Conservation (phyloP, 148 eudicot species). For the Polygonum aviculare region DNA sequence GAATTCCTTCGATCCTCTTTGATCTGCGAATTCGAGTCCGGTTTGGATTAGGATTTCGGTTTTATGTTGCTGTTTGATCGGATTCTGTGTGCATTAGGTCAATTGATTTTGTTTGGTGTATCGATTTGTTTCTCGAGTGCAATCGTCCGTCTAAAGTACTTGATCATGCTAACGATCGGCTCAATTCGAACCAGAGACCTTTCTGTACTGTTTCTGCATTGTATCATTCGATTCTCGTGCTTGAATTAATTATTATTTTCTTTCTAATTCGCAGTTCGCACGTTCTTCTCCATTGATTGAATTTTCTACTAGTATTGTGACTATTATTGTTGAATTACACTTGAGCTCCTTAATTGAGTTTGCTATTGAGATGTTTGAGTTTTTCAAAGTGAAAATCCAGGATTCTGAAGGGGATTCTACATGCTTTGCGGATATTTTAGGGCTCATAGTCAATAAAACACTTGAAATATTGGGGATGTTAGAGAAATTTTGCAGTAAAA, state of each 20-base stretch:
- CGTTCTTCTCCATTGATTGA: not conserved
- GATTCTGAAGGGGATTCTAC: not conserved
- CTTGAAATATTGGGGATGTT: not conserved
- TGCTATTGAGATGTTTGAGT: not conserved
- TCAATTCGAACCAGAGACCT: not conserved
- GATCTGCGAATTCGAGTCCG: not conserved
- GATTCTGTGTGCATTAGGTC: not conserved
- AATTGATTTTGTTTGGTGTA: not conserved
- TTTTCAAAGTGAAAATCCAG: not conserved
- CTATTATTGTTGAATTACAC: not conserved
- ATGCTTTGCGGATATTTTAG: not conserved
- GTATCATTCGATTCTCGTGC: not conserved
- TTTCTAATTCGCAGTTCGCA: not conserved
- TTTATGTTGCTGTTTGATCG: not conserved
- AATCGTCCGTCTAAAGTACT: not conserved
- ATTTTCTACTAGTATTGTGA: not conserved
- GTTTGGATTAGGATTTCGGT: not conserved
- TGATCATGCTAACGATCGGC: constrained; percentile 3
- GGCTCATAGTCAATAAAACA: not conserved
- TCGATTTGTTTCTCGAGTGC: not conserved
- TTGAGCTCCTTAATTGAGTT: not conserved
- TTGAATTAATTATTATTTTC: not conserved
- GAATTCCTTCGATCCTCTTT: not conserved
- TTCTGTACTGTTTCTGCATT: not conserved
- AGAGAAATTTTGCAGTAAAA: not conserved